These are phyloP conservation scores for Letharia columbiana DNA, from an alignment of 495 filamentous ascomycete species.

Conservation along the genomic window DNA sequence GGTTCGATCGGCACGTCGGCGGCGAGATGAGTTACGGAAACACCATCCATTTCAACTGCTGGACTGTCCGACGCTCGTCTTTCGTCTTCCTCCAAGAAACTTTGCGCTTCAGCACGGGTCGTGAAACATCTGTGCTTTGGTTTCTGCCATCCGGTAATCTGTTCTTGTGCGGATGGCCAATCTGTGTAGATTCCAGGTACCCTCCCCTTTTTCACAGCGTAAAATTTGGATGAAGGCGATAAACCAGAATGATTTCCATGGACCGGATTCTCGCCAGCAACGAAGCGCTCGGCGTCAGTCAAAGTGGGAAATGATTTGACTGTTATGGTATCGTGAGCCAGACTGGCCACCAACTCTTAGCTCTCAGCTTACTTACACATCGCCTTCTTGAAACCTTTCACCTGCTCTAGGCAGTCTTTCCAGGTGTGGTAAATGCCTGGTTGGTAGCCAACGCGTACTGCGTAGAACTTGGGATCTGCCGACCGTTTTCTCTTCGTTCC, in stretches of 20 bases:
- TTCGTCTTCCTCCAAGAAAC: slow-evolving; percentile 52
- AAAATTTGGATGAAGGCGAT: slow-evolving; percentile 47
- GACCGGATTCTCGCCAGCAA: slow-evolving; percentile 50
- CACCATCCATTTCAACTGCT: slow-evolving; percentile 26
- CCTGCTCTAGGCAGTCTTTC: slow-evolving; percentile 71
- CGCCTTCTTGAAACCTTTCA: slow-evolving; percentile 77
- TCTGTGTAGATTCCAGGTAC: slow-evolving; percentile 83
- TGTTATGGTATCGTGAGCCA: slow-evolving; percentile 31
- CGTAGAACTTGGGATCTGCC: slow-evolving; percentile 68
- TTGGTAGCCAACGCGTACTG: slow-evolving; percentile 64
- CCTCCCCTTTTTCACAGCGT: slow-evolving; percentile 75
- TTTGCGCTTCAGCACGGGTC: slow-evolving; percentile 68
- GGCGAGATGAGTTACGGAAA: slow-evolving; percentile 13
- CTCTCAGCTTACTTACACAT: slow-evolving; percentile 47
- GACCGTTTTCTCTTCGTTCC: slow-evolving; percentile 59
- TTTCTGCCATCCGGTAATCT: slow-evolving; percentile 66
- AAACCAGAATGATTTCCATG: slow-evolving; percentile 30
- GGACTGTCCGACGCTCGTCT: slow-evolving; percentile 14
- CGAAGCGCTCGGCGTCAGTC: slow-evolving; percentile 70
- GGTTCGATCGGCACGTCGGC: slow-evolving; percentile 3
- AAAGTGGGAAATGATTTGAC: slow-evolving; percentile 76
- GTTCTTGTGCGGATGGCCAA: slow-evolving; percentile 68
- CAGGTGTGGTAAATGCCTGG: slow-evolving; percentile 86
- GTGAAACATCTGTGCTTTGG: slow-evolving; percentile 77
- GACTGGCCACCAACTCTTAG: slow-evolving; percentile 20